A percentile compares a stretch with the other conserved stretches of the same genome.
phyloP scores from a whole-genome alignment of 2,329 filamentous ascomycete species.

The Westerdykella ornata region DNA sequence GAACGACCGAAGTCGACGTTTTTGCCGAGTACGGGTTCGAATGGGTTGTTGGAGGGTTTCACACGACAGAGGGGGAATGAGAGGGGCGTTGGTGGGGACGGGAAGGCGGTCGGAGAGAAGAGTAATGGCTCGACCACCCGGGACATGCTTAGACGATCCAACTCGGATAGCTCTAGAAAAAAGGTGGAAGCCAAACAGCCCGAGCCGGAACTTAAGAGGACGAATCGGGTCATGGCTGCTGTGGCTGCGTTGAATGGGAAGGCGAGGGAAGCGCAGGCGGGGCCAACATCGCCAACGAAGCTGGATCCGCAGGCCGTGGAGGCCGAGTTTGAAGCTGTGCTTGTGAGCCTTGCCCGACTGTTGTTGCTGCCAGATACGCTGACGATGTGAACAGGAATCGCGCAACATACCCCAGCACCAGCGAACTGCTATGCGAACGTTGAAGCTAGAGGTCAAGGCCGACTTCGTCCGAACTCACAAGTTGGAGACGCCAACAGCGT shows the following conservation, averaged over 20 bases:
- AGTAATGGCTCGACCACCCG: constrained; percentile 18
- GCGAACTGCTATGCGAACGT: constrained; percentile 85
- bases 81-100: constrained; percentile 27
- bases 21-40: constrained; percentile 38
- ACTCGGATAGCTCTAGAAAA: constrained; percentile 23
- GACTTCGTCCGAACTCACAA: constrained; percentile 91
- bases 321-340: constrained; percentile 54
- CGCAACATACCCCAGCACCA: constrained; percentile 92
- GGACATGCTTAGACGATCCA: constrained; percentile 21
- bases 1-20: constrained; percentile 50
- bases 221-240: constrained; percentile 55
- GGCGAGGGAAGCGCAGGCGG: constrained; percentile 35
- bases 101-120: constrained; percentile 29
- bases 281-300: constrained; percentile 27
- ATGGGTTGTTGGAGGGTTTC: constrained; percentile 37
- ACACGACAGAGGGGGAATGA: constrained; percentile 34
- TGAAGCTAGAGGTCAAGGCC: constrained; percentile 85
- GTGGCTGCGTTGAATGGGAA: constrained; percentile 58
- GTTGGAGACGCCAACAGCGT: constrained; percentile 49
- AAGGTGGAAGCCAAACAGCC: constrained; percentile 12
- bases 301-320: constrained; percentile 53
- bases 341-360: constrained; percentile 44
- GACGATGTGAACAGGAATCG: constrained; percentile 59
- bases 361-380: constrained; percentile 10
- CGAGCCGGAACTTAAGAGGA: constrained; percentile 33